Percentiles rank a stretch among this genome's conserved stretches.
Conservation (phyloP, 805 yeast species). For the Osmozyma mogii region DNA sequence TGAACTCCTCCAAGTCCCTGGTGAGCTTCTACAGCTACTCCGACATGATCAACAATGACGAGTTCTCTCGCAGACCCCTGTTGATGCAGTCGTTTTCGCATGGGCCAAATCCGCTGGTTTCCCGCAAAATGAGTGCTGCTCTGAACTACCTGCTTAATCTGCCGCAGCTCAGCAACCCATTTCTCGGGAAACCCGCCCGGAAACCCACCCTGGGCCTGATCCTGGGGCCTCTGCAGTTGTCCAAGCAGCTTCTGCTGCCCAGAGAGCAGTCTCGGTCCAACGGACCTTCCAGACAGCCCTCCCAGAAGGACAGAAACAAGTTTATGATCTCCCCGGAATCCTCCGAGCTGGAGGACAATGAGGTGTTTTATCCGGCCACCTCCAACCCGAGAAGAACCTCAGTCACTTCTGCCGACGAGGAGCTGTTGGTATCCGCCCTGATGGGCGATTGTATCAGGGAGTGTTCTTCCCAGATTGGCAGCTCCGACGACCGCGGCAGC, state of each 20-base stretch:
- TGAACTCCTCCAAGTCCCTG: conserved; percentile 27
- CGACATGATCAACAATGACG: conserved; percentile 67
- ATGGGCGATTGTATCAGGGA: neutral
- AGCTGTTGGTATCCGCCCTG: too few species aligned
- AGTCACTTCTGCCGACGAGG: conserved; percentile 7
- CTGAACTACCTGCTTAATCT: conserved; percentile 7
- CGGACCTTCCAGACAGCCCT: neutral
- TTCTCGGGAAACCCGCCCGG: conserved; percentile 6
- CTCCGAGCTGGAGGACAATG: conserved; percentile 16
- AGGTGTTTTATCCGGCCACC: conserved; percentile 4
- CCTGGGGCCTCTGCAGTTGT: conserved; percentile 15
- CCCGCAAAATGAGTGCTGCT: conserved; percentile 14
- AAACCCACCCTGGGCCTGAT: conserved; percentile 4
- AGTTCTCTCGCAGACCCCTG: conserved; percentile 55
- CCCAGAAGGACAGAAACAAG: conserved; percentile 4
- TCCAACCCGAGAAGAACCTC: conserved; percentile 9
- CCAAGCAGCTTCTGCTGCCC: conserved; percentile 13
- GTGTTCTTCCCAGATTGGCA: neutral
- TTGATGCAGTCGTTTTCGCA: conserved; percentile 33
- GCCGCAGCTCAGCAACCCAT: conserved; percentile 1
- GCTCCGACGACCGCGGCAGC: too few species aligned
- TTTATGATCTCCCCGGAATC: conserved; percentile 21
- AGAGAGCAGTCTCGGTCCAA: conserved; percentile 2
- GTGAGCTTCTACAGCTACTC: conserved; percentile 68
- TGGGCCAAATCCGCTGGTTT: conserved; percentile 9